Evolutionary conservation across 768 basidiomycete species (phyloP).

Genomic region (Phanerodontia chrysosporium): DNA sequence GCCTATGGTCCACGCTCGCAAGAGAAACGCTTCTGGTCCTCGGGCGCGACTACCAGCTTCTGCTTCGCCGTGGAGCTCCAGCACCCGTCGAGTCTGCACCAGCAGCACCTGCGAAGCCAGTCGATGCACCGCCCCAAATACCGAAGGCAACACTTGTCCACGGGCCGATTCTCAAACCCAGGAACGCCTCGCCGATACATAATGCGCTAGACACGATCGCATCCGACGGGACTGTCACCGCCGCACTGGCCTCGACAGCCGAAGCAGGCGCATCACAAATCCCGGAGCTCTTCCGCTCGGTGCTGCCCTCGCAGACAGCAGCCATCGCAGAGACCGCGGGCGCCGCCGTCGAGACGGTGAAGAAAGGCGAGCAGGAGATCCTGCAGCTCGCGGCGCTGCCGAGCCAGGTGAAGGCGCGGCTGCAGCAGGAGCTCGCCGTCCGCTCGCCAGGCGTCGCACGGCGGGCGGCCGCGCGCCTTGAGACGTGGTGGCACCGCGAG

Average conservation of each 20-base stretch:
- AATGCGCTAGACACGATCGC: slow-evolving; percentile 54
- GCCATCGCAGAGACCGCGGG: slow-evolving; percentile 12
- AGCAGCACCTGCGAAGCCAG: slow-evolving; percentile 25
- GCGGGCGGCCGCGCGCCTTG: slow-evolving; percentile 23
- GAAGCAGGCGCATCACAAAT: slow-evolving; percentile 44
- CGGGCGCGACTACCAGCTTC: slow-evolving; percentile 64
- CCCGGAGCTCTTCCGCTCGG: slow-evolving; percentile 48
- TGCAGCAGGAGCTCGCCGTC: slow-evolving; percentile 15
- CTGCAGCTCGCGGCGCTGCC: slow-evolving; percentile 8
- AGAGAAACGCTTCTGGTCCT: slow-evolving; percentile 58
- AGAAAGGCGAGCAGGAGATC: slow-evolving; percentile 26
- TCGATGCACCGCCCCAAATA: slow-evolving; percentile 34
- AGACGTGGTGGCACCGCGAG: slow-evolving; percentile 56
- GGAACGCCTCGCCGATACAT: slow-evolving; percentile 44
- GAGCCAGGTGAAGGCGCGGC: slow-evolving; percentile 12
- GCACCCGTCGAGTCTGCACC: slow-evolving; percentile 20
- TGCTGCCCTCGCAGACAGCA: slow-evolving; percentile 17
- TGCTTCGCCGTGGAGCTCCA: slow-evolving; percentile 55
- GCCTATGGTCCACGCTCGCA: slow-evolving; percentile 57
- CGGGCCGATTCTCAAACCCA: slow-evolving; percentile 42
- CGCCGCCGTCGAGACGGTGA: slow-evolving; percentile 20
- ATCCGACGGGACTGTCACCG: slow-evolving; percentile 42
- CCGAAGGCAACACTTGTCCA: slow-evolving; percentile 33
- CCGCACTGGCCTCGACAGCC: slow-evolving; percentile 44
- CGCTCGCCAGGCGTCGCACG: slow-evolving; percentile 31